Base-by-base conservation (phyloP, 805 yeast species). In the Saccharomycopsis synnaedendra region DNA sequence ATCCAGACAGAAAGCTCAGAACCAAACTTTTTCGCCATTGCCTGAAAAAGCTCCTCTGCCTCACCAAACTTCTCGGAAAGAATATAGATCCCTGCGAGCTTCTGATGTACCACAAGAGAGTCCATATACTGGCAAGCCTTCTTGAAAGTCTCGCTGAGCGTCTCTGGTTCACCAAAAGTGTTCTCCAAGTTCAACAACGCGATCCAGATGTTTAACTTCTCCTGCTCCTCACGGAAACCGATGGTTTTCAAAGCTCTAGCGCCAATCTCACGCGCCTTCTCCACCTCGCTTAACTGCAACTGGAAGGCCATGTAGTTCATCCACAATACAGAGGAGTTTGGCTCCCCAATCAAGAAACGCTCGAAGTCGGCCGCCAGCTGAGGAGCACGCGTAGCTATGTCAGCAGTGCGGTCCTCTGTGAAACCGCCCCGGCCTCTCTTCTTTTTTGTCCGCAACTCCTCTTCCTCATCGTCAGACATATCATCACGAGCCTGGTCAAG, bases 241-340 rank as follows among this genome's bases (percentile, higher is more conserved):
- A 93, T 94, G 4, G 93, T 82, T 68, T 85, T 85, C 60, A 93
- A 73, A 3, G 97, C 98, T 54, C 98, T 78, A 57, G 82, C 85
- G 41, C 86, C 97, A 57, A 93, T 78, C 62, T 86, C 95, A 57
- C 98, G 79, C 6, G 97, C 96, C 65, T 85, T 87, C 37, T 90
- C 97, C 50, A 88, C 70, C 64, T 93, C 98, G 69, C 96, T 85
- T 54, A 90, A 71, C 64, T 89, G 96, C 54, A 93, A 72, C 65
- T 89, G 96, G 82, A 90, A 93, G 3, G 97, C 89, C 96, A 93
- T 93, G 67, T 85, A 93, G 66, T 89, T 86, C 85, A 93, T 90
- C 98, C 98, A 93, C 49, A 87, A 66, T 35, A 89, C 76, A 1
- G 98, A 90, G 3, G 96, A 86, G 68, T 86, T 83, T 43, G 98